phyloP scores from a whole-genome alignment of 176 grass and related monocot genomes.

The Miscanthus lutarioriparius region DNA sequence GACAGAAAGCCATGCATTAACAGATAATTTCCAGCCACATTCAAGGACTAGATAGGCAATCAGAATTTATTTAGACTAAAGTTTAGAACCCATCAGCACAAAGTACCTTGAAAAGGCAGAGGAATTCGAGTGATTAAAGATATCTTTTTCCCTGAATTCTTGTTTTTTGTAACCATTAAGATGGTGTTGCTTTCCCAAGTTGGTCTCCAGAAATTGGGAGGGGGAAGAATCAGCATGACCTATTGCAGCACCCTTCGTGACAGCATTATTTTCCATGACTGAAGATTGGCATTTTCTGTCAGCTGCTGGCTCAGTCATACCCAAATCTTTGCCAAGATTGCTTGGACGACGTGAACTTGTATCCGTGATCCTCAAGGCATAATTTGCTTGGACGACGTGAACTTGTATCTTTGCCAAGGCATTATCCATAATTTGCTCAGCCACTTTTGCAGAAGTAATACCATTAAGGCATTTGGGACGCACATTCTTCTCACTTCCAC shows the following conservation, averaged over 20 bases:
- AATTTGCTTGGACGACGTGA: too few relatives aligned
- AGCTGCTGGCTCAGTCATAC: constrained; percentile 40
- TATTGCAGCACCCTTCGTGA: constrained; percentile 33
- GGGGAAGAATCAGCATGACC: constrained; percentile 45
- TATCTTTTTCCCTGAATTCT: constrained; percentile 58
- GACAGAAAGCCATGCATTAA: constrained; percentile 20
- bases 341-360: constrained; percentile 34
- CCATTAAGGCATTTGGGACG: constrained; percentile 40
- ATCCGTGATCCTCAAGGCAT: constrained; percentile 48
- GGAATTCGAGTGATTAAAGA: constrained; percentile 82
- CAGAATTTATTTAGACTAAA: constrained; percentile 13
- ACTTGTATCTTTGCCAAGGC: too few relatives aligned
- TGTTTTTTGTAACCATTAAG: constrained; percentile 42
- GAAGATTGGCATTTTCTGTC: constrained; percentile 42
- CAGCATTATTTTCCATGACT: constrained; percentile 35
- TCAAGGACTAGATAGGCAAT: constrained; percentile 7
- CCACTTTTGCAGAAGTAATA: constrained; percentile 43
- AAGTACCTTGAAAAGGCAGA: constrained; percentile 87
- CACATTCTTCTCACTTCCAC: constrained; percentile 42
- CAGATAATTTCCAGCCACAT: not conserved
- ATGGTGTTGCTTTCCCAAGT: constrained; percentile 31
- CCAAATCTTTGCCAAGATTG: constrained; percentile 49
- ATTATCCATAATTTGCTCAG: constrained; percentile 41
- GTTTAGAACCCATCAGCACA: constrained; percentile 6
- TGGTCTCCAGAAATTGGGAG: constrained; percentile 41